Evolutionary conservation across 2,329 filamentous ascomycete species (phyloP), one percentile per base, ranked within the genome.

Genomic region (Epichloe sp.): DNA sequence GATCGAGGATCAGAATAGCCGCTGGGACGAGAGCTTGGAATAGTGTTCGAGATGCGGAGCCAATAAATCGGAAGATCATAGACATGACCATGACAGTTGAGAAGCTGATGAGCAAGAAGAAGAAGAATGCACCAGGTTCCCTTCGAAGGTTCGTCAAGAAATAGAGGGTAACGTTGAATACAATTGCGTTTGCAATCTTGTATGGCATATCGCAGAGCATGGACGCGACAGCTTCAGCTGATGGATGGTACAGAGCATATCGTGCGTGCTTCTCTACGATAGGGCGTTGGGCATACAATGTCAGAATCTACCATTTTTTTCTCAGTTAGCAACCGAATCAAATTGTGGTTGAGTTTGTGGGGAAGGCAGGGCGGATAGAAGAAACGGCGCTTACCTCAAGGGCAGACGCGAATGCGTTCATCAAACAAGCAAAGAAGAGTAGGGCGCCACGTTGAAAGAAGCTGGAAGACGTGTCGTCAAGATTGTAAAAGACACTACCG

Each of bases 221-320:
- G 10, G 86, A 93, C 0, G 86, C 81, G 53, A 88, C 76, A n/a
- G 88, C 87, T 73, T 96, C 89, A 15, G 88, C 85, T 10, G 85
- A 89, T 0, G 90, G 88, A 61, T 95, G 90, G 60, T 95, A 95
- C 17, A 95, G 75, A 17, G 89, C 88, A 63, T 95, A 95, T 52
- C 85, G 81, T 51, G 77, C 71, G 59, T 96, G 90, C 65, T 95
- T 95, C 63, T 95, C 88, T 54, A 96, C 88, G 59, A 95, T 95
- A 1, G 86, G 85, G 38, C 90, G 84, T 77, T 95, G 89, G 2
- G 86, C 80, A 63, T 93, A 96, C 4, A 95, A 76, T 0, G 86
- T 89, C 36, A 93, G 68, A 63, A 95, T 93, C 74, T 83, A 54
- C 0, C 7, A 43, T 43, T 17, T 43, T 17, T 6, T 12, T 21